Evolutionary conservation across 2,329 filamentous ascomycete genomes (phyloP).

Genomic region (Neofusicoccum cordaticola): DNA sequence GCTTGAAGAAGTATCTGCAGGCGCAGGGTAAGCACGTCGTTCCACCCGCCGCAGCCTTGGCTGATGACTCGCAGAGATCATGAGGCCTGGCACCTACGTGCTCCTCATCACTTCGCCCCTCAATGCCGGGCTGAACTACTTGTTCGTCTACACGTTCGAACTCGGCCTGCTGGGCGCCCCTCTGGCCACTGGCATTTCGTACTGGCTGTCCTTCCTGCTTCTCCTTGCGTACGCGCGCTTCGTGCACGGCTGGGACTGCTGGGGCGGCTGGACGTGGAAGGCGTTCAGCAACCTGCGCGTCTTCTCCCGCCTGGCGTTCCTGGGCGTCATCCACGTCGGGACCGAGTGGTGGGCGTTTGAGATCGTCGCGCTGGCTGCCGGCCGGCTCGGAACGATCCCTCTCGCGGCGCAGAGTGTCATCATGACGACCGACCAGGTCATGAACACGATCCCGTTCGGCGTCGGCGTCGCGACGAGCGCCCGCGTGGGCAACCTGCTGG

Average conservation of each 20-base stretch:
- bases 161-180: slow-evolving; percentile 77
- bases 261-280: slow-evolving; percentile 68
- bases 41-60: background rate
- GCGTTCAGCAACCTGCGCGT: slow-evolving; percentile 66
- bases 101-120: slow-evolving; percentile 60
- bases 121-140: slow-evolving; percentile 57
- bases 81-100: slow-evolving; percentile 63
- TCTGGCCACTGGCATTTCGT: slow-evolving; percentile 77
- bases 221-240: slow-evolving; percentile 72
- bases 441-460: slow-evolving; percentile 84
- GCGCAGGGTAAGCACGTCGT: slow-evolving; percentile 48
- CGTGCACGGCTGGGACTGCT: slow-evolving; percentile 69
- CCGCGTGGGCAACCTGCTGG: slow-evolving; percentile 76
- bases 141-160: slow-evolving; percentile 70
- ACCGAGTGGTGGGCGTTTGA: slow-evolving; percentile 97
- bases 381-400: slow-evolving; percentile 72
- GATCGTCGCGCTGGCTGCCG: slow-evolving; percentile 80
- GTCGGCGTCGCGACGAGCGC: slow-evolving; percentile 78
- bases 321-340: slow-evolving; percentile 79
- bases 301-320: slow-evolving; percentile 70
- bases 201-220: slow-evolving; percentile 79
- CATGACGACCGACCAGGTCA: slow-evolving; percentile 83
- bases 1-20: slow-evolving; percentile 63
- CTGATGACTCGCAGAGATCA: slow-evolving; percentile 49
- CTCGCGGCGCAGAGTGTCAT: slow-evolving; percentile 83